Percentiles rank a stretch among this genome's conserved stretches.
phyloP scores from a whole-genome alignment of 2,329 filamentous ascomycete genomes.

The Mariannaea elegans region DNA sequence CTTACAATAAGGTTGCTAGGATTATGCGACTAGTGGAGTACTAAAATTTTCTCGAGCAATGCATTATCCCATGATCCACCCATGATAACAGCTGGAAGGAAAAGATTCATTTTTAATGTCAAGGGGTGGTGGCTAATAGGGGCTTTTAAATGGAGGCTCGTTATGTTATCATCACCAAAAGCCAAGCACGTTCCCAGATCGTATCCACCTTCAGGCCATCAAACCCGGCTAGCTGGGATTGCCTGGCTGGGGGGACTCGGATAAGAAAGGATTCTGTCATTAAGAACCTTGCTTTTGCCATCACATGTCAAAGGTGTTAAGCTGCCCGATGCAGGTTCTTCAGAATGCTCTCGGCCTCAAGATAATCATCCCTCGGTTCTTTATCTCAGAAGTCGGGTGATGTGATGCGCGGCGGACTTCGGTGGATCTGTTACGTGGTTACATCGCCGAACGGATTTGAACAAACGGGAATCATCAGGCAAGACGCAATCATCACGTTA shows the following conservation, averaged over 20 bases:
- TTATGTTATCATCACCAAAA: background rate
- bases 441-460: background rate
- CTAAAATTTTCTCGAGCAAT: background rate
- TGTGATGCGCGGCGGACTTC: background rate
- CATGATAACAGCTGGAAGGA: background rate
- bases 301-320: background rate
- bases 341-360: background rate
- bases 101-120: background rate
- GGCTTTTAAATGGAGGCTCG: background rate
- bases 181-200: background rate
- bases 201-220: background rate
- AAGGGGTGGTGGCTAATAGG: background rate
- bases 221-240: background rate
- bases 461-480: constrained; percentile 1
- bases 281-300: background rate
- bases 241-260: background rate
- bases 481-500: constrained; percentile 18
- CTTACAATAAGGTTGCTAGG: background rate
- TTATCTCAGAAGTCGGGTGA: constrained; percentile 7
- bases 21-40: background rate
- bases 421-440: constrained; percentile 8
- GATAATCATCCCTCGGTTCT: constrained; percentile 1
- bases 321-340: background rate
- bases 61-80: background rate
- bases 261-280: background rate